Base-by-base conservation (phyloP, 192 early-diverging fungal genomes). In the Mortierella claussenii region DNA sequence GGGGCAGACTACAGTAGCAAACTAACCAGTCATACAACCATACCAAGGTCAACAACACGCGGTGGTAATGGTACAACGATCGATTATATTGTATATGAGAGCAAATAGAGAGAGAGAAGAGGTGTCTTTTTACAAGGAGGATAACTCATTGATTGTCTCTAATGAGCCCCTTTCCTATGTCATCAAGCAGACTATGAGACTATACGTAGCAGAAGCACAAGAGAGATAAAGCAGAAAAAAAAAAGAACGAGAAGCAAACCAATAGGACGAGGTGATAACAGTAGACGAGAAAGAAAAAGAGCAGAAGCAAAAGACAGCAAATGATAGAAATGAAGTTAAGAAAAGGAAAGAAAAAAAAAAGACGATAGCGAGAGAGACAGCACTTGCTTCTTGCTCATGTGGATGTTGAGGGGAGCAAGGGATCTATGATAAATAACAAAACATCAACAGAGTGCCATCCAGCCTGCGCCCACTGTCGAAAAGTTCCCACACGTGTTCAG, bases 11-110 rank as follows among this genome's bases (percentile, higher is more conserved):
- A n/a, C n/a, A n/a, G n/a, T n/a, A n/a, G n/a, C n/a, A n/a, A n/a
- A n/a, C n/a, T n/a, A n/a, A n/a, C n/a, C n/a, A n/a, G n/a, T n/a
- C n/a, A n/a, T n/a, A n/a, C n/a, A n/a, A n/a, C n/a, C n/a, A n/a
- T n/a, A n/a, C n/a, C n/a, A n/a, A n/a, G n/a, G n/a, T n/a, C n/a
- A n/a, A n/a, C n/a, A n/a, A n/a, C n/a, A n/a, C n/a, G n/a, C n/a
- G n/a, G n/a, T n/a, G n/a, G n/a, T 50, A 50, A 50, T 55, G 30
- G 30, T 55, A 55, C 52, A 55, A 55, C 36, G 32, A 27, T 26
- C 11, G 9, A 55, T 55, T 55, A 36, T 36, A 37, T 61, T 40
- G 47, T 50, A 36, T 50, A 26, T 37, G 9, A 26, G 28, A 33
- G 26, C 17, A n/a, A 40, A 40, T 18, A 61, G 27, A 26, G 9